Evolutionary conservation across 2,329 filamentous ascomycete genomes (phyloP).

Genomic region (Claviceps sp.): DNA sequence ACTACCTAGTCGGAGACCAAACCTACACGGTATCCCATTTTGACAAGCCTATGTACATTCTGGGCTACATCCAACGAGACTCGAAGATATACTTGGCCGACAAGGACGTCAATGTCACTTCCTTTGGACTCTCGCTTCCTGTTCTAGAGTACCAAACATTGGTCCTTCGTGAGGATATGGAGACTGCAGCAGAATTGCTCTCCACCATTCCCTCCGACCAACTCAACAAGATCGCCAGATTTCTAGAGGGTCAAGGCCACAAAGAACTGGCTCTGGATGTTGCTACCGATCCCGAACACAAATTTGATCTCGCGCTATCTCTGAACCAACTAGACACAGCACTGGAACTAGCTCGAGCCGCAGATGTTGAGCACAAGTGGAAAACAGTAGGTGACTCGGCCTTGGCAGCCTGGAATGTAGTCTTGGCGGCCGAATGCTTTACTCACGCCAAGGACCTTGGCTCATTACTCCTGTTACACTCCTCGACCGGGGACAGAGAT

Average conservation of each 20-base stretch:
- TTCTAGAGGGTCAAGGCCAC: conserved; percentile 92
- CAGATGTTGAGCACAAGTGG: conserved; percentile 94
- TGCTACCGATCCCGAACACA: conserved; percentile 88
- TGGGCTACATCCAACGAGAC: conserved; percentile 91
- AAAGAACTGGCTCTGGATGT: conserved; percentile 93
- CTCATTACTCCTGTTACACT: conserved; percentile 77
- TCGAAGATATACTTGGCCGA: conserved; percentile 91
- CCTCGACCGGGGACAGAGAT: conserved; percentile 65
- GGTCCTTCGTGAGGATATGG: conserved; percentile 86
- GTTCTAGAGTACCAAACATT: conserved; percentile 96
- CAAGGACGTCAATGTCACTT: conserved; percentile 87
- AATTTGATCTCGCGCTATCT: conserved; percentile 80
- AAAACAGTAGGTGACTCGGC: conserved; percentile 93
- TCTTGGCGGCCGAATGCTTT: conserved; percentile 86
- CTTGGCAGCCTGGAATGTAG: conserved; percentile 72
- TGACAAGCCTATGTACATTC: conserved; percentile 85
- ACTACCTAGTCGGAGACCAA: conserved; percentile 95
- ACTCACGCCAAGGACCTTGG: conserved; percentile 80
- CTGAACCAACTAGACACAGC: conserved; percentile 78
- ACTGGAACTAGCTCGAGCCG: conserved; percentile 66
- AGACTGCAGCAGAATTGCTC: conserved; percentile 76
- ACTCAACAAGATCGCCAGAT: conserved; percentile 95
- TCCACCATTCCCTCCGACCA: conserved; percentile 78
- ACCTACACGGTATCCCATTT: conserved; percentile 97
- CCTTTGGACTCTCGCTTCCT: conserved; percentile 78